Evolutionary conservation across 208 protist genomes (phyloP).

Genomic region (Kentomonas sorsogonicus): DNA sequence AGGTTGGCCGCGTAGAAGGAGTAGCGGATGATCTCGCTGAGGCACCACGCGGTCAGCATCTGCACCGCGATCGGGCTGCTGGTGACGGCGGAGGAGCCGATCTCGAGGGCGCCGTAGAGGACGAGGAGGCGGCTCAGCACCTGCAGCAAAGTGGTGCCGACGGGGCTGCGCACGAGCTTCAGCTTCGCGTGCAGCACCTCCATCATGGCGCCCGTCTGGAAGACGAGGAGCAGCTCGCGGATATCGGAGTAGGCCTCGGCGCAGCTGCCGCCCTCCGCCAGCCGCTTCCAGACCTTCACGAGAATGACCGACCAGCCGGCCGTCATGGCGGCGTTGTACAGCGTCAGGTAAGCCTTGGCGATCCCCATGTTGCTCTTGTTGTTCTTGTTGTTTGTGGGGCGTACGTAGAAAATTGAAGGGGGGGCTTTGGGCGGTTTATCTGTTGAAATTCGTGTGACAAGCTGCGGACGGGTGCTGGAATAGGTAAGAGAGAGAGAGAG

Average conservation of each 20-base stretch:
- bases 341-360: conserved; percentile 59
- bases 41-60: conserved; percentile 81
- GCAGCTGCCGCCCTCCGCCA: conserved; percentile 22
- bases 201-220: conserved; percentile 75
- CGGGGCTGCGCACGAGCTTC: conserved; percentile 69
- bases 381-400: no score
- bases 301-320: conserved; percentile 65
- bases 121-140: conserved; percentile 81
- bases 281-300: conserved; percentile 36
- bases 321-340: conserved; percentile 76
- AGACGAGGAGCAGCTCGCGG: conserved; percentile 56
- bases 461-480: not conserved
- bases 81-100: conserved; percentile 43
- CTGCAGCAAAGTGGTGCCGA: conserved; percentile 82
- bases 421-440: no score
- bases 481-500: not conserved
- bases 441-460: conserved; percentile 3
- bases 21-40: conserved; percentile 88
- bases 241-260: conserved; percentile 62
- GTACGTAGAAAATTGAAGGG: no score
- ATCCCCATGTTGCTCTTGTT: no score
- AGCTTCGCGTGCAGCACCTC: conserved; percentile 81
- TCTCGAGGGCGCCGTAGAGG: conserved; percentile 69
- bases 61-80: conserved; percentile 47
- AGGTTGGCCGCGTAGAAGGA: conserved; percentile 77